Evolutionary conservation across 2,329 filamentous ascomycete genomes (phyloP).

Genomic region (Fusarium sp.): DNA sequence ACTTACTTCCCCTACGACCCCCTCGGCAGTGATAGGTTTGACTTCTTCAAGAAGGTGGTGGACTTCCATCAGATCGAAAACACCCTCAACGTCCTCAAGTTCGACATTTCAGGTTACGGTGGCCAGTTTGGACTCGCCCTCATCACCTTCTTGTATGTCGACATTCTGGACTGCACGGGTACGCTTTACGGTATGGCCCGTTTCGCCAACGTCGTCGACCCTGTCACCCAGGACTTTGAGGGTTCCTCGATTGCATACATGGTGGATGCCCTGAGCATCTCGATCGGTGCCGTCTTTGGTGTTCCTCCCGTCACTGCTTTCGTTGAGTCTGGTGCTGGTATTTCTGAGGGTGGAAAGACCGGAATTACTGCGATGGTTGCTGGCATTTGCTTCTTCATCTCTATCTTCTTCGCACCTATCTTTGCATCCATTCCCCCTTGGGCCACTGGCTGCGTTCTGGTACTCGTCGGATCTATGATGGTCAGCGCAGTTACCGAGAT

Average conservation of each 20-base stretch:
- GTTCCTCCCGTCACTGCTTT: conserved; percentile 87
- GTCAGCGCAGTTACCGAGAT: conserved; percentile 81
- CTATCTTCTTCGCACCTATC: conserved; percentile 90
- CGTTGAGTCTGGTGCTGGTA: conserved; percentile 89
- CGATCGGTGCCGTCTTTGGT: conserved; percentile 82
- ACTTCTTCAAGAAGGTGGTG: conserved; percentile 91
- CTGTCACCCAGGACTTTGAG: conserved; percentile 87
- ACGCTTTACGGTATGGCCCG: conserved; percentile 92
- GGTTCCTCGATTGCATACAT: conserved; percentile 86
- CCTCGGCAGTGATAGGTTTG: conserved; percentile 76
- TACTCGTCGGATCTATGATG: conserved; percentile 92
- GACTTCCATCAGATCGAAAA: conserved; percentile 82
- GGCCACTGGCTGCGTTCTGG: conserved; percentile 89
- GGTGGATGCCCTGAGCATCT: conserved; percentile 82
- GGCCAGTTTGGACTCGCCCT: conserved; percentile 85
- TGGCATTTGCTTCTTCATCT: conserved; percentile 86
- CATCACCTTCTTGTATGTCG: conserved; percentile 90
- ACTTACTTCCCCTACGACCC: conserved; percentile 84
- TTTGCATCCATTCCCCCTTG: conserved; percentile 90
- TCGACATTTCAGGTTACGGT: conserved; percentile 75
- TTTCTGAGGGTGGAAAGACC: conserved; percentile 87
- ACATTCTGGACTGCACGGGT: conserved; percentile 88
- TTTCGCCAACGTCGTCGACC: conserved; percentile 83
- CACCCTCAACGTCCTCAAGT: conserved; percentile 78
- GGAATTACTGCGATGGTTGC: conserved; percentile 85